A percentile compares a stretch with the other conserved stretches of the same genome.
phyloP scores from a whole-genome alignment of 257 asterid genomes.

The Petunia secreta region DNA sequence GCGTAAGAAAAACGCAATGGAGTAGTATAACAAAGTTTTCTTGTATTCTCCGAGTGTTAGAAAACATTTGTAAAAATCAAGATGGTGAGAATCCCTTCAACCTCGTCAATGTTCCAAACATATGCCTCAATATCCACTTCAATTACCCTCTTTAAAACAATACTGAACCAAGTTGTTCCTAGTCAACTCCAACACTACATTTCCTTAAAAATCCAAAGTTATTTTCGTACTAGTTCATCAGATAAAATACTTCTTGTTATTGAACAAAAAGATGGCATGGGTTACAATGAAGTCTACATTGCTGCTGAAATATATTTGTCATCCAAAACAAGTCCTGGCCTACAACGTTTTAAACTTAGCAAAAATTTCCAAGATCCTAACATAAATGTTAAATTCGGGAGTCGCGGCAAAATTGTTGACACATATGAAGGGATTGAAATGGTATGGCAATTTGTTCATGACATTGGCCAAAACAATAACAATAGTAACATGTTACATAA shows the following conservation, averaged over 20 bases:
- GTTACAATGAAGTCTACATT: conserved; percentile 51
- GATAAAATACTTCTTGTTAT: conserved; percentile 39
- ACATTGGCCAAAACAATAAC: conserved; percentile 20
- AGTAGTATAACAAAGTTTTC: not conserved
- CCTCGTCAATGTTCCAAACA: conserved; percentile 56
- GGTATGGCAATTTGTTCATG: conserved; percentile 53
- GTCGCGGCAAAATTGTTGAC: conserved; percentile 53
- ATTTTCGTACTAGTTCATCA: conserved; percentile 34
- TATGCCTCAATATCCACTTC: conserved; percentile 68
- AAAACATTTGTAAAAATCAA: not conserved
- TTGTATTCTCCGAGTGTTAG: not conserved
- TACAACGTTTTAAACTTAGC: conserved; percentile 57
- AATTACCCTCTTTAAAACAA: conserved; percentile 57
- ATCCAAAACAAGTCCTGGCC: conserved; percentile 38
- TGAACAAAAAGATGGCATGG: conserved; percentile 67
- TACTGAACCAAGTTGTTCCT: conserved; percentile 64
- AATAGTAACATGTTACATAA: too few relatives aligned
- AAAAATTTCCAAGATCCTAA: conserved; percentile 49
- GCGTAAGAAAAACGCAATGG: not conserved
- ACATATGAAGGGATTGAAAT: conserved; percentile 43
- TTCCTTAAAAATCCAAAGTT: conserved; percentile 34
- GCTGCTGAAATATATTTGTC: conserved; percentile 68
- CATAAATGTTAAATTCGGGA: conserved; percentile 48
- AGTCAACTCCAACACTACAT: conserved; percentile 46
- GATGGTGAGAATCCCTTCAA: conserved; percentile 57